These are phyloP conservation scores for Chrysopogon serrulatus DNA, from an alignment of 176 grass and related monocot genomes.

Conservation along the genomic window DNA sequence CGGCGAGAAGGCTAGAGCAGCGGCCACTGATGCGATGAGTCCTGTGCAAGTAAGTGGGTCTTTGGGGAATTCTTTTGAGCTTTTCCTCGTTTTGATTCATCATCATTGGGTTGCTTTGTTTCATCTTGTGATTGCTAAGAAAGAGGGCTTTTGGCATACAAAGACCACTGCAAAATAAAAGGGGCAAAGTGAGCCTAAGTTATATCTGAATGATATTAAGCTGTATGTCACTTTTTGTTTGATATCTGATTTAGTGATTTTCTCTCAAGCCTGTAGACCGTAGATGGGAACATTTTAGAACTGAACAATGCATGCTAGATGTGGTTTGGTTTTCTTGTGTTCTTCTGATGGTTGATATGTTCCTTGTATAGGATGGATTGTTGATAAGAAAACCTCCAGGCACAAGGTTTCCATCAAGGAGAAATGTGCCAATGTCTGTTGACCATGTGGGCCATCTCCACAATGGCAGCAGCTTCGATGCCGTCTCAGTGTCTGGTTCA, in stretches of 20 bases:
- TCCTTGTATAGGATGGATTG: conserved; percentile 60
- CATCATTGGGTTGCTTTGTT: conserved; percentile 35
- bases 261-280: background rate
- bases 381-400: conserved; percentile 55
- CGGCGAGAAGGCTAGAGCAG: conserved; percentile 43
- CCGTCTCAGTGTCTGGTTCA: conserved; percentile 57
- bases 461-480: conserved; percentile 73
- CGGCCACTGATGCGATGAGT: conserved; percentile 35
- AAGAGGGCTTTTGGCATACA: conserved; percentile 37
- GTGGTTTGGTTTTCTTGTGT: background rate
- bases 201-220: conserved; percentile 21
- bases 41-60: conserved; percentile 54
- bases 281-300: conserved; percentile 13
- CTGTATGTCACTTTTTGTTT: conserved; percentile 7
- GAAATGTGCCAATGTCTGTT: conserved; percentile 24
- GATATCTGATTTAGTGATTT: conserved; percentile 42
- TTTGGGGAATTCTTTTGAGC: conserved; percentile 8
- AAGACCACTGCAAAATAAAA: conserved; percentile 28
- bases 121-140: conserved; percentile 40
- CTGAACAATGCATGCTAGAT: background rate
- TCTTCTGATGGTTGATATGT: conserved; percentile 8
- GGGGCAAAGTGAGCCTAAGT: conserved; percentile 14
- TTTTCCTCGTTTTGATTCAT: conserved; percentile 20
- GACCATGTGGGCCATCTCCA: conserved; percentile 48
- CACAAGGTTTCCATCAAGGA: conserved; percentile 58